A percentile compares a stretch with the other conserved stretches of the same genome.
Conservation (phyloP, 345 rosid genomes). For the Brassica napus region Da-Ae NC_063436.1:11607501-11608000, state of each 20-base stretch:
- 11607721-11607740: not conserved
- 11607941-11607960: conserved; percentile 23
- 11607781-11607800: not conserved
- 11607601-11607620: too few species aligned
- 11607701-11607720: too few species aligned
- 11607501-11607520: too few species aligned
- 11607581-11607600: too few species aligned
- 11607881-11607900: conserved; percentile 39
- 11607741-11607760: too few species aligned
- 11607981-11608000: conserved; percentile 25
- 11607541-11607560: not conserved
- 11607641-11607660: not conserved
- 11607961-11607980: conserved; percentile 12
- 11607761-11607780: not conserved
- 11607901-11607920: conserved; percentile 28
- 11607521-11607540: not conserved
- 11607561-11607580: too few species aligned
- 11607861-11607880: conserved; percentile 22
- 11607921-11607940: conserved; percentile 28
- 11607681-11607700: not conserved
- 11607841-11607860: not conserved
- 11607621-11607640: not conserved
- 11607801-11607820: not conserved
- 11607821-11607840: not conserved
- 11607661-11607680: not conserved